Percentiles rank a stretch among this genome's conserved stretches.
Conservation (phyloP, 306 rosid genomes). For the Quercus aquifolioides region DNA sequence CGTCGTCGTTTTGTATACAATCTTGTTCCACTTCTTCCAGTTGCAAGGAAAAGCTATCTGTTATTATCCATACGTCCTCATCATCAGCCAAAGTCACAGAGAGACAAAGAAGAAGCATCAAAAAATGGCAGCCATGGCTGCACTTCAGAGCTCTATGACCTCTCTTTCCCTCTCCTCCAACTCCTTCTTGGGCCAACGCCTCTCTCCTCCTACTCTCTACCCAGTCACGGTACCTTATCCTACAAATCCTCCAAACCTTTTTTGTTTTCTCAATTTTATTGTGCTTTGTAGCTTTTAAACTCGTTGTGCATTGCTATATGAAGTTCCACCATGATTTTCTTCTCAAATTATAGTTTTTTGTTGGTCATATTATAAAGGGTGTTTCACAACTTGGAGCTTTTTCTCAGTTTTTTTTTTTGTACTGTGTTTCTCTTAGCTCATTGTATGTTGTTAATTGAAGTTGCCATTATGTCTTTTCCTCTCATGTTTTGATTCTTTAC, state of each 20-base stretch:
- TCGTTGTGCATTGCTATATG: not conserved
- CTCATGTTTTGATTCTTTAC: not conserved
- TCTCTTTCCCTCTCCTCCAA: conserved; percentile 72
- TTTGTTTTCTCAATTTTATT: not conserved
- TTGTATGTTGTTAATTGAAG: not conserved
- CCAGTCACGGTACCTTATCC: conserved; percentile 41
- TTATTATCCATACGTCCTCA: not conserved
- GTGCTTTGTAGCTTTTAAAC: not conserved
- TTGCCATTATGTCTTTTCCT: not conserved
- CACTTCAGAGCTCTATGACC: conserved; percentile 75
- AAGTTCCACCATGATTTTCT: too few species aligned
- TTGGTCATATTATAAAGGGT: not conserved
- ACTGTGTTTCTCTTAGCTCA: not conserved
- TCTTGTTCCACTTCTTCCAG: not conserved
- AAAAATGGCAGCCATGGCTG: conserved; percentile 86
- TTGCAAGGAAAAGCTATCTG: not conserved
- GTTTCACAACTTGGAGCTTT: not conserved
- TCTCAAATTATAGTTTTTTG: not conserved
- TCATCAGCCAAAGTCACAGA: conserved; percentile 4
- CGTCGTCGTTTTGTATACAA: conserved; percentile 27
- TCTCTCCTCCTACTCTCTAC: conserved; percentile 46
- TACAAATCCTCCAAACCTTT: not conserved
- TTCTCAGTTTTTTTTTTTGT: conserved; percentile 13
- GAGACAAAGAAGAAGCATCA: conserved; percentile 21
- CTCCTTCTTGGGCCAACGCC: conserved; percentile 82